These are phyloP conservation scores for Mucor saturninus DNA, from an alignment of 371 early-diverging fungal species.

Conservation along the genomic window DNA sequence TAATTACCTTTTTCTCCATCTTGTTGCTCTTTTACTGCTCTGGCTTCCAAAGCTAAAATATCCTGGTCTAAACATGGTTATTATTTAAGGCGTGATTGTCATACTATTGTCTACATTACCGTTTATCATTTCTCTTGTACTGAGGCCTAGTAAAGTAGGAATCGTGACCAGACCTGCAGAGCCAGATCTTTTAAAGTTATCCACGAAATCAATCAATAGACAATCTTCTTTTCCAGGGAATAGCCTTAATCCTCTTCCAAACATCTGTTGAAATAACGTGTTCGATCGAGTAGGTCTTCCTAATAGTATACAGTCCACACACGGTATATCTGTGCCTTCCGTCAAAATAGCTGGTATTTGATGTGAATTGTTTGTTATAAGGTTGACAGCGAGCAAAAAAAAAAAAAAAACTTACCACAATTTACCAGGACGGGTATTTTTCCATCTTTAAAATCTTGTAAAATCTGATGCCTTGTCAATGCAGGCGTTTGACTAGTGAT, in stretches of 20 bases:
- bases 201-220: conserved; percentile 88
- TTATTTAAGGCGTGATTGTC: background rate
- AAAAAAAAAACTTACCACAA: conserved; percentile 64
- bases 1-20: conserved; percentile 15
- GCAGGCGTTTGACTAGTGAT: conserved; percentile 68
- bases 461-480: conserved; percentile 55
- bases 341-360: conserved; percentile 61
- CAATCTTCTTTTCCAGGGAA: conserved; percentile 75
- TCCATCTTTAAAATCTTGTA: conserved; percentile 68
- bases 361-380: background rate
- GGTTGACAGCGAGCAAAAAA: too few relatives aligned
- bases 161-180: conserved; percentile 57
- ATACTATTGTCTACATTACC: conserved; percentile 9
- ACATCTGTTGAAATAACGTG: conserved; percentile 92
- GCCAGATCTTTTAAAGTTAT: conserved; percentile 50
- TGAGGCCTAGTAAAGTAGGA: conserved; percentile 75
- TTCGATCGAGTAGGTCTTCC: conserved; percentile 85
- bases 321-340: conserved; percentile 90
- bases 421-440: conserved; percentile 85
- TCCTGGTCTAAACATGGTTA: conserved; percentile 5
- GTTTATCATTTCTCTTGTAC: conserved; percentile 45
- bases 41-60: conserved; percentile 13
- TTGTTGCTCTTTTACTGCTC: conserved; percentile 10
- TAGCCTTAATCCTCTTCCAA: conserved; percentile 89
- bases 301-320: conserved; percentile 87